Conservation (phyloP, 2,329 filamentous ascomycete genomes). For the Paraconiothyrium sp. region DNA sequence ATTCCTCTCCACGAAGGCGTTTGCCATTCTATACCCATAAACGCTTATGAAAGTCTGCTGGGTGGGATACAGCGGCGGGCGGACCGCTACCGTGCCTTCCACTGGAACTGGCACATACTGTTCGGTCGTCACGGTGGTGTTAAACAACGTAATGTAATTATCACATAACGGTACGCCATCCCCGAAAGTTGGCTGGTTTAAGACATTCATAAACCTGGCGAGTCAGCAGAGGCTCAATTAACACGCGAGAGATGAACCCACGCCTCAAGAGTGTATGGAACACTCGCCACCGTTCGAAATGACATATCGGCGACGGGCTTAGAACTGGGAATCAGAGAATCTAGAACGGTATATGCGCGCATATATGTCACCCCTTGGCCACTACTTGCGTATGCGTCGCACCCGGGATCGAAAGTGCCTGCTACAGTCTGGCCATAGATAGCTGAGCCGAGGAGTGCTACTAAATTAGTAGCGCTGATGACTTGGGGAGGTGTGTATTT, state of each 20-base stretch:
- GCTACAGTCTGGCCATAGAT: constrained; percentile 59
- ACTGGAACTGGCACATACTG: constrained; percentile 44
- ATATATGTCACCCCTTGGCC: constrained; percentile 28
- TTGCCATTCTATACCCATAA: constrained; percentile 48
- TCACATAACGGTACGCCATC: constrained; percentile 53
- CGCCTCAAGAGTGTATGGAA: constrained; percentile 18
- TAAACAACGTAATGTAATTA: constrained; percentile 57
- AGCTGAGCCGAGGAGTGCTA: constrained; percentile 57
- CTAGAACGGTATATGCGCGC: not conserved
- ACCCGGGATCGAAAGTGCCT: constrained; percentile 57
- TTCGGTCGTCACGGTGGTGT: constrained; percentile 54
- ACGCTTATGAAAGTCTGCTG: constrained; percentile 41
- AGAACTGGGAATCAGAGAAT: constrained; percentile 19
- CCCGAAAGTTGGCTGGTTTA: constrained; percentile 63
- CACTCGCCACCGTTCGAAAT: constrained; percentile 26
- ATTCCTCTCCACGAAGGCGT: constrained; percentile 54
- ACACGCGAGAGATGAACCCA: constrained; percentile 53
- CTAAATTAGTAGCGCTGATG: constrained; percentile 54
- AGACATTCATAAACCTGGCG: constrained; percentile 58
- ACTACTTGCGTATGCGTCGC: constrained; percentile 56
- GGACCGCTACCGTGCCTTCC: constrained; percentile 42
- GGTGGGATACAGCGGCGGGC: constrained; percentile 37
- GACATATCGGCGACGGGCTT: constrained; percentile 33
- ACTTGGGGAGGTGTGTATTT: constrained; percentile 60
- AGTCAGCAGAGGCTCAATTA: not conserved